A percentile compares a stretch with the other conserved stretches of the same genome.
These are phyloP conservation scores for Sambucus nigra DNA, from an alignment of 129 eudicot genomes.

Conservation along the genomic window DNA sequence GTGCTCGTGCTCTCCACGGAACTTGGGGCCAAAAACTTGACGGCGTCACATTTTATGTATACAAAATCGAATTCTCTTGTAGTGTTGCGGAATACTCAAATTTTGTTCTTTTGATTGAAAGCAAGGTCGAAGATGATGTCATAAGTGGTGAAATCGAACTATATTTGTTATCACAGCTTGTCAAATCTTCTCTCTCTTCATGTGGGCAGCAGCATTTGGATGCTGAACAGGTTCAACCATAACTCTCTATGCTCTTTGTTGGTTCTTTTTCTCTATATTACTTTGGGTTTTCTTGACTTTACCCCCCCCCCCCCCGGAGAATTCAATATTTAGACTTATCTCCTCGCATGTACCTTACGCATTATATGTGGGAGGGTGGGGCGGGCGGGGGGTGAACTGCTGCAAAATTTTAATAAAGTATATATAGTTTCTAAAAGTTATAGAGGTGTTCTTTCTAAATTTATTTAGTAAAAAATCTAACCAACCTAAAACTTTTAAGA, in stretches of 20 bases:
- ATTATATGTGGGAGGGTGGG: too few species aligned
- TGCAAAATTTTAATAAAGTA: too few species aligned
- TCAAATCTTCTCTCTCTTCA: conserved; percentile 41
- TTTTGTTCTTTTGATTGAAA: conserved; percentile 57
- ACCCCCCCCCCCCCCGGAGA: too few species aligned
- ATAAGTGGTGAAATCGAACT: conserved; percentile 60
- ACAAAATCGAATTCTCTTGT: conserved; percentile 56
- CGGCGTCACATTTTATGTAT: conserved; percentile 36
- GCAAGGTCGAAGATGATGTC: conserved; percentile 73
- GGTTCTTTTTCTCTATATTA: not conserved
- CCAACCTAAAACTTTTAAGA: too few species aligned
- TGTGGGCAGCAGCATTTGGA: conserved; percentile 38
- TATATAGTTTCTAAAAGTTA: too few species aligned
- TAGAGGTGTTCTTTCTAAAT: too few species aligned
- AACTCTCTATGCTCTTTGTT: conserved; percentile 11
- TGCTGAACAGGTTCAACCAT: conserved; percentile 47
- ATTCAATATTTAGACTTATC: too few species aligned
- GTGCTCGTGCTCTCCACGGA: conserved; percentile 45
- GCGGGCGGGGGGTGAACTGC: too few species aligned
- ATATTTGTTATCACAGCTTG: conserved; percentile 47
- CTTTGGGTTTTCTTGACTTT: too few species aligned
- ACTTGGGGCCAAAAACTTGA: conserved; percentile 52
- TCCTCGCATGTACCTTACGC: too few species aligned
- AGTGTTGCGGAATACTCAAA: conserved; percentile 39
- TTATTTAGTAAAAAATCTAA: too few species aligned